Evolutionary conservation across 257 asterid species (phyloP), one percentile per base, ranked within the genome.

Genomic region (Nicotiana otophora): DNA sequence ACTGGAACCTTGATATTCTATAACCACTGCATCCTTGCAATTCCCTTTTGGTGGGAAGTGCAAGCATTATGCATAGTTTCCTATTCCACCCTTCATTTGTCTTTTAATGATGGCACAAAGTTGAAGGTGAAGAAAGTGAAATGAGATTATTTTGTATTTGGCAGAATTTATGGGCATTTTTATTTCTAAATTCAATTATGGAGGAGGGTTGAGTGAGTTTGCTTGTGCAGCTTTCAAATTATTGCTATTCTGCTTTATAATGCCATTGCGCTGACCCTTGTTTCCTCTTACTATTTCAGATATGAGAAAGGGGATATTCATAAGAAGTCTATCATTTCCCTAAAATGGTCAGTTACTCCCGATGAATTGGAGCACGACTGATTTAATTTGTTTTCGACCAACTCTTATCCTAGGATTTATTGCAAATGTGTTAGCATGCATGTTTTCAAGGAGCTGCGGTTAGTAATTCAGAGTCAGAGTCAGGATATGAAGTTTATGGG

Each of bases 331-430:
- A 54, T 95, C 23, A 91, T 95, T 81, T 98, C 98, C 83, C 91
- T 93, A 66, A 95, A 93, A 85, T 90, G 95, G 39, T 96, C 98
- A 1, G 81, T 93, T 81, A 95, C 98, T 51, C 98, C 97, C 5
- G 99, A 95, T 83, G 98, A 95, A 83, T 83, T 95, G 87, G 98
- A 95, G 83, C 93, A 95, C 85, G 97, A 95, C 85, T 92, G 88
- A 89, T 70, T 60, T 19, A 57, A 68, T 16, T 34, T 34, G 7
- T 34, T 34, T 82, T 78, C 26, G n/a, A 15, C 48, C 10, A 15
- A 42, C 34, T 30, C 39, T 68, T 19, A 10, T 42, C 17, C 53
- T 42, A 28, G 53, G 7, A 30, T 68, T 17, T 68, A 68, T 68
- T 68, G 51, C 51, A 34, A 68, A 23, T 23, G 26, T 23, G 26